Evolutionary conservation across 495 filamentous ascomycete species (phyloP).

Genomic region (Polyplosphaeria fusca): DNA sequence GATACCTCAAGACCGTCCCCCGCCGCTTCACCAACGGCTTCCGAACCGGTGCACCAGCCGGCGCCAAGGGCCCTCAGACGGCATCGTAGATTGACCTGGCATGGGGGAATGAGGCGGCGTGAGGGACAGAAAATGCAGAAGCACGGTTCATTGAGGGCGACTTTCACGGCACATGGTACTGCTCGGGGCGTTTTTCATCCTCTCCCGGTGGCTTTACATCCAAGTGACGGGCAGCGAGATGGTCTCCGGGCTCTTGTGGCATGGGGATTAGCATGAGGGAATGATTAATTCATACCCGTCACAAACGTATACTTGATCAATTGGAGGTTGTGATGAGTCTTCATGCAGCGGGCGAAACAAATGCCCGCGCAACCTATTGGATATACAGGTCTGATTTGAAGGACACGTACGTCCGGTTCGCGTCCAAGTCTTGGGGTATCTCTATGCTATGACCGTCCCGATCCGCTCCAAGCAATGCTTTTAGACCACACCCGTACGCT

Average conservation of each 20-base stretch:
- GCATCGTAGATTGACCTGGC: neutral
- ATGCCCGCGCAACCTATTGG: no score
- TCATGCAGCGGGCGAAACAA: no score
- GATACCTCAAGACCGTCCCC: constrained; percentile 83
- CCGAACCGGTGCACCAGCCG: constrained; percentile 84
- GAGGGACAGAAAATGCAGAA: constrained; percentile 3
- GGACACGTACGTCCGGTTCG: no score
- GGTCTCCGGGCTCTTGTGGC: constrained; percentile 21
- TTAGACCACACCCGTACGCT: no score
- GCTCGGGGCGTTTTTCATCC: constrained; percentile 30
- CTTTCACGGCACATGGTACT: constrained; percentile 24
- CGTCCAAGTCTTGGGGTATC: no score
- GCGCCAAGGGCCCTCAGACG: constrained; percentile 60
- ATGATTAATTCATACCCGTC: no score
- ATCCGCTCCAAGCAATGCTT: no score
- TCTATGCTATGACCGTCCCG: no score
- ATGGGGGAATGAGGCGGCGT: constrained; percentile 1
- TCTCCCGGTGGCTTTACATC: constrained; percentile 18
- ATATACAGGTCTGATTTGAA: no score
- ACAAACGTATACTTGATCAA: no score
- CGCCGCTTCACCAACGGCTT: constrained; percentile 95
- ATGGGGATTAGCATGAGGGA: no score
- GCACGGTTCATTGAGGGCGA: constrained; percentile 5
- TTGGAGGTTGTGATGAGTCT: no score
- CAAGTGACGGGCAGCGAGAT: neutral